Base-by-base conservation (phyloP, 176 grass and related monocot genomes). In the Musa itinerans region DNA sequence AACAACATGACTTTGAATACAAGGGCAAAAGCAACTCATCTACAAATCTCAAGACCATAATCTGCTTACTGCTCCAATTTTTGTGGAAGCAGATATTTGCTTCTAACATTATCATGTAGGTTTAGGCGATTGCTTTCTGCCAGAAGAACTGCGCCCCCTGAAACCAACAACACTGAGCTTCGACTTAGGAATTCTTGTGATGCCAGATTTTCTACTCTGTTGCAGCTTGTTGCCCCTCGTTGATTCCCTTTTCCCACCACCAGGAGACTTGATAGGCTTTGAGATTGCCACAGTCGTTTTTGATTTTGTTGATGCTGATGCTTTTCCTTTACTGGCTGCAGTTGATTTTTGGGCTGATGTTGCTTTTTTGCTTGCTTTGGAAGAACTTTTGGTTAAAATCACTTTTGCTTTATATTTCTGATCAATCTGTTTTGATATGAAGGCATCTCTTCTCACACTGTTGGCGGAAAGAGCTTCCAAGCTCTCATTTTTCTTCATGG, bases 401-500 rank as follows among this genome's bases (percentile, higher is more conserved):
- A 84, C 68, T 50, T 87, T 83, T 64, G 71, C 86, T 88, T 78
- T 92, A 77, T 86, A 82, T 65, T 87, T 91, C 66, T 74, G 82
- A 54, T 50, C 83, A 20, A n/a, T 63, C 59, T 75, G 79, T 23
- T 72, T 76, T 17, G 84, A 66, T 58, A 58, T 91, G 50, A 15
- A 3, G 6, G 69, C 13, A 21, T 69, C 79, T 65, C 78, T 99
- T 83, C 86, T 89, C 20, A 93, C 84, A 65, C 66, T 84, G 71
- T 69, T 74, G 21, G 78, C 82, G 1, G 80, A 89, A 16, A 98
- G 85, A 43, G 95, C 78, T 86, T 99, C 95, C 69, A 99, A 85
- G 69, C 95, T 99, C 78, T 94, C 90, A 10, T 99, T 99, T 85
- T 91, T 99, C 83, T 92, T 94, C 3, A 99, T 94, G 20, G 88